Base-by-base conservation (phyloP, 2,329 filamentous ascomycete genomes). In the Epicoccum nigrum region DNA sequence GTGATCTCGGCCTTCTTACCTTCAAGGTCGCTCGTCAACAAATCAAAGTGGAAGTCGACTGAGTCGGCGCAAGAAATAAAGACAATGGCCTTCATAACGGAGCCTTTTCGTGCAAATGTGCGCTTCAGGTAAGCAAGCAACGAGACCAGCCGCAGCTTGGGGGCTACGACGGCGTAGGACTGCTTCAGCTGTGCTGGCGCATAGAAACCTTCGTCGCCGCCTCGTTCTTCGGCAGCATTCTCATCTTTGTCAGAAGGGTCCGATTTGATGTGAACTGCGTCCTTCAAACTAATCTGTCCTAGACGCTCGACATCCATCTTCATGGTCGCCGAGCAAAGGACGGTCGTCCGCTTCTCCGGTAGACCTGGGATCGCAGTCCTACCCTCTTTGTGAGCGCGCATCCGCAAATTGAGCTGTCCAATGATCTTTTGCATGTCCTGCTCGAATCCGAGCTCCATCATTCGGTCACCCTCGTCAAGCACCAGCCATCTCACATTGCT, bases 371-470 rank as follows among this genome's bases (percentile, higher is more conserved):
- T 83, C 30, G 87, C 79, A 2, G 77, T 73, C 4, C 86, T 84
- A 30, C 82, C 81, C 23, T 83, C 84, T 47, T 81, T 83, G 48
- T 82, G 81, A 30, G 81, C 78, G 16, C 88, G 71, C 23, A 79
- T 75, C 47, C 87, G 82, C 35, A 86, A 77, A 56, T 92, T 86
- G 48, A 97, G 83, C 56, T 88, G 88, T 47, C 85, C 81, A 13
- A 99, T 89, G 58, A 97, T 93, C 54, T 87, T 89, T 68, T 90
- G 89, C 53, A 99, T 84, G 66, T 97, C 93, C 45, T 97, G 87
- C 74, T 97, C 94, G 62, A 99, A 99, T 0, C 94, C 94, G 66
- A 97, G 82, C 69, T 99, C 94, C 93, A 99, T 97, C 70, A 99
- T 79, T n/a, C 94, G 84, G 79, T 99, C 94, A 23, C 94, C 94